These are phyloP conservation scores for Oldenlandia corymbosa DNA, from an alignment of 257 asterid species.

Conservation along the genomic window DNA sequence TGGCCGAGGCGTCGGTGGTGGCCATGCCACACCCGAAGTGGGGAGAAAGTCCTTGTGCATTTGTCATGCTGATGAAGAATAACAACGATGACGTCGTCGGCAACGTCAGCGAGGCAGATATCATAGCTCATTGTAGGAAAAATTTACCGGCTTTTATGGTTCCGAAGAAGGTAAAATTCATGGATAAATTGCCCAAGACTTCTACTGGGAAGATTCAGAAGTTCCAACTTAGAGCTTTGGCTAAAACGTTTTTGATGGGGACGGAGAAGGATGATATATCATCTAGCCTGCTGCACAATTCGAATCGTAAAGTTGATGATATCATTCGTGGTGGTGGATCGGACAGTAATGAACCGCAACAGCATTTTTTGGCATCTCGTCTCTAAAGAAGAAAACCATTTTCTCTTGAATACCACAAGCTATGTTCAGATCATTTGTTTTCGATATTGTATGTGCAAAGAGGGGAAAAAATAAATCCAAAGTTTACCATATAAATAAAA, in stretches of 20 bases:
- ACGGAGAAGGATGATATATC: slow-evolving; percentile 11
- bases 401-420: too few relatives aligned
- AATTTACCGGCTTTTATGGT: slow-evolving; percentile 68
- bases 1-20: slow-evolving; percentile 80
- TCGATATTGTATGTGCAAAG: too few relatives aligned
- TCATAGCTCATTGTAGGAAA: slow-evolving; percentile 49
- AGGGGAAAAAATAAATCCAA: too few relatives aligned
- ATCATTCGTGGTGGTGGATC: slow-evolving; percentile 20
- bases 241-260: slow-evolving; percentile 28
- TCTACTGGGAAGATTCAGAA: slow-evolving; percentile 71
- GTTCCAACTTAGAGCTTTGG: slow-evolving; percentile 51
- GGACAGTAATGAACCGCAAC: slow-evolving; percentile 23
- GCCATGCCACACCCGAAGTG: slow-evolving; percentile 86
- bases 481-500: too few relatives aligned
- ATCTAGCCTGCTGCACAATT: slow-evolving; percentile 5
- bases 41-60: slow-evolving; percentile 60
- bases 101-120: slow-evolving; percentile 36
- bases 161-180: slow-evolving; percentile 59
- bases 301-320: slow-evolving; percentile 14
- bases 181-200: slow-evolving; percentile 67
- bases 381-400: too few relatives aligned
- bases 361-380: slow-evolving; percentile 53
- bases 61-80: slow-evolving; percentile 18
- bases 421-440: too few relatives aligned
- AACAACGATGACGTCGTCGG: background rate